A percentile compares a stretch with the other conserved stretches of the same genome.
These are phyloP conservation scores for Penicillium glabrum DNA, from an alignment of 2,329 filamentous ascomycete genomes.

Conservation along the genomic window DNA sequence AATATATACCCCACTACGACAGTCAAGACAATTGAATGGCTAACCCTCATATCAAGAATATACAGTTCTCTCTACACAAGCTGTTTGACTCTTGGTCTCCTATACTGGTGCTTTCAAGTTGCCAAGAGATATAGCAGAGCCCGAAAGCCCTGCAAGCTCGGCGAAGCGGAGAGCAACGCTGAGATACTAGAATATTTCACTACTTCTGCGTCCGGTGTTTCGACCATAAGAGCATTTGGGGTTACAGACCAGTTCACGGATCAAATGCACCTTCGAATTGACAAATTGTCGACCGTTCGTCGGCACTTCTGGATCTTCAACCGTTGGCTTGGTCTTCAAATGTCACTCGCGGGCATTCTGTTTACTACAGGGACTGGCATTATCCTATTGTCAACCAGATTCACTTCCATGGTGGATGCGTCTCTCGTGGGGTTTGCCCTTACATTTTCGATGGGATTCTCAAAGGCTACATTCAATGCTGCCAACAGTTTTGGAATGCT, in stretches of 20 bases:
- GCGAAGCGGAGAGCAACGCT: background rate
- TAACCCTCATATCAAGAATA: background rate
- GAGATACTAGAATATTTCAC: background rate
- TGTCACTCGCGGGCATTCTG: background rate
- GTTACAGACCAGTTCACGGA: background rate
- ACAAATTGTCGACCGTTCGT: background rate
- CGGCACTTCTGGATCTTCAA: background rate
- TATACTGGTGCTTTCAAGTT: background rate
- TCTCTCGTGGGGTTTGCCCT: background rate
- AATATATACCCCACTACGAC: background rate
- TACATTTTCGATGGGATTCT: background rate
- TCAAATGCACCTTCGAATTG: background rate
- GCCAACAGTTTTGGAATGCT: background rate
- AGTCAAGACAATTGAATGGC: background rate
- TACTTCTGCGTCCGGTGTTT: background rate
- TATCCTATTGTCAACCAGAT: background rate
- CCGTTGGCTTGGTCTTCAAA: background rate
- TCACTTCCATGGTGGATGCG: background rate
- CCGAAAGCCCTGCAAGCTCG: background rate
- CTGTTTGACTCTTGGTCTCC: background rate
- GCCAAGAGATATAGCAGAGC: background rate
- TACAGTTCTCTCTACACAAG: background rate
- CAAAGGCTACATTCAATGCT: background rate
- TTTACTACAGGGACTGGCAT: background rate
- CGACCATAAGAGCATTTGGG: background rate